Conservation (phyloP, 805 yeast species). For the Komagataella kurtzmanii region DNA sequence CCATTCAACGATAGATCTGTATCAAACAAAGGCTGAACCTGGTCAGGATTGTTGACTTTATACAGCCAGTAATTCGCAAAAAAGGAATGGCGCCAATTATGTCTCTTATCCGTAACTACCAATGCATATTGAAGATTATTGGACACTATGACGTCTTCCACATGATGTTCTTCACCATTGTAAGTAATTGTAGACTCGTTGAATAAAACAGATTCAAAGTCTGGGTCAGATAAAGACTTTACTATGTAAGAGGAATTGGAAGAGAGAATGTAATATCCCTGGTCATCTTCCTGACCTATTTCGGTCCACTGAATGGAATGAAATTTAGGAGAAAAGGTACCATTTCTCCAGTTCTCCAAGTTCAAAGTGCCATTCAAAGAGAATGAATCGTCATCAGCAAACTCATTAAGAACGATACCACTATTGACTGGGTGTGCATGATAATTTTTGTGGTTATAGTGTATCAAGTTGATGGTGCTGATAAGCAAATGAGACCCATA, state of each 20-base stretch:
- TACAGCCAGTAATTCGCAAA: constrained; percentile 39
- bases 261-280: constrained; percentile 51
- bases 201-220: constrained; percentile 31
- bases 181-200: constrained; percentile 31
- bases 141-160: constrained; percentile 47
- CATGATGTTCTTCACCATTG: constrained; percentile 24
- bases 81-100: constrained; percentile 57
- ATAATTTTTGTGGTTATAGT: neutral
- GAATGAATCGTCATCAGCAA: neutral
- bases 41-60: constrained; percentile 1
- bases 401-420: neutral
- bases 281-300: constrained; percentile 32
- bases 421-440: neutral
- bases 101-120: constrained; percentile 44
- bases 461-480: neutral
- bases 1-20: constrained; percentile 14
- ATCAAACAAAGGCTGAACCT: constrained; percentile 11
- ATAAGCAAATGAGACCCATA: constrained; percentile 2
- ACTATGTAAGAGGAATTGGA: constrained; percentile 36
- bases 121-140: constrained; percentile 51
- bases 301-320: constrained; percentile 61
- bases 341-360: constrained; percentile 35
- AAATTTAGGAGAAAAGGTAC: constrained; percentile 37
- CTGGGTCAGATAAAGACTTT: constrained; percentile 33
- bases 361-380: constrained; percentile 16